Percentiles rank a stretch among this genome's conserved stretches.
Evolutionary conservation across 2,329 filamentous ascomycete genomes (phyloP).

Genomic region (Aspergillus viridinutans): DNA sequence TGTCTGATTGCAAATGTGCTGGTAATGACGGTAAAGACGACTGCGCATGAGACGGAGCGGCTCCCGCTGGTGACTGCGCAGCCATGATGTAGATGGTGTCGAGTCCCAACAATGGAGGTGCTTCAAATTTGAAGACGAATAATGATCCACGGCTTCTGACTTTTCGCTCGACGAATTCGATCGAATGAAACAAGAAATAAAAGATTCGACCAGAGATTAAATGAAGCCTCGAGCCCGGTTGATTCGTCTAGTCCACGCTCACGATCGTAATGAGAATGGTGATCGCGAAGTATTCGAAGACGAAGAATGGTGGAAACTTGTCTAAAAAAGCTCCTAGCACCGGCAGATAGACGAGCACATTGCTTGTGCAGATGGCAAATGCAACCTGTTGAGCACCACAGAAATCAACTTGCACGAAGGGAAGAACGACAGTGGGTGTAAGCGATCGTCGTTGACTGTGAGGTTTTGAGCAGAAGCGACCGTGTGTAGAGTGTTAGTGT

Average conservation of each 20-base stretch:
- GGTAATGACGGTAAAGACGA: constrained; percentile 84
- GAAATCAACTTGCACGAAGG: neutral
- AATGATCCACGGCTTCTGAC: neutral
- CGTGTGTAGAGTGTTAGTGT: constrained; percentile 4
- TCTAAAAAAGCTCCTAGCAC: constrained; percentile 10
- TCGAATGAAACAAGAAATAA: neutral
- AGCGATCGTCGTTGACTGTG: constrained; percentile 5
- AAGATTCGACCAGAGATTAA: neutral
- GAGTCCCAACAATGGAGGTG: constrained; percentile 8
- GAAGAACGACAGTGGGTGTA: neutral
- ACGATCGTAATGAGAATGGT: neutral
- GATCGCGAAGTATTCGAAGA: constrained; percentile 1
- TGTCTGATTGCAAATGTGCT: constrained; percentile 56
- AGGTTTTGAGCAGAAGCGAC: constrained; percentile 1
- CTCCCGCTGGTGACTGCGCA: constrained; percentile 35
- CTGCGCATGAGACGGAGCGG: constrained; percentile 63
- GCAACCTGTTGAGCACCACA: neutral
- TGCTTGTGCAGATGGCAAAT: constrained; percentile 5
- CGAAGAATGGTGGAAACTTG: constrained; percentile 9
- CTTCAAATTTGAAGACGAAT: neutral
- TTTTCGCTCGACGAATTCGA: neutral
- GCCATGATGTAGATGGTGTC: constrained; percentile 32
- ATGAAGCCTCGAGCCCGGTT: neutral
- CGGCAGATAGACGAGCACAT: constrained; percentile 9
- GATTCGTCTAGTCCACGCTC: constrained; percentile 1